phyloP scores from a whole-genome alignment of 176 grass and related monocot species.

The Microstegium vimineum region DNA sequence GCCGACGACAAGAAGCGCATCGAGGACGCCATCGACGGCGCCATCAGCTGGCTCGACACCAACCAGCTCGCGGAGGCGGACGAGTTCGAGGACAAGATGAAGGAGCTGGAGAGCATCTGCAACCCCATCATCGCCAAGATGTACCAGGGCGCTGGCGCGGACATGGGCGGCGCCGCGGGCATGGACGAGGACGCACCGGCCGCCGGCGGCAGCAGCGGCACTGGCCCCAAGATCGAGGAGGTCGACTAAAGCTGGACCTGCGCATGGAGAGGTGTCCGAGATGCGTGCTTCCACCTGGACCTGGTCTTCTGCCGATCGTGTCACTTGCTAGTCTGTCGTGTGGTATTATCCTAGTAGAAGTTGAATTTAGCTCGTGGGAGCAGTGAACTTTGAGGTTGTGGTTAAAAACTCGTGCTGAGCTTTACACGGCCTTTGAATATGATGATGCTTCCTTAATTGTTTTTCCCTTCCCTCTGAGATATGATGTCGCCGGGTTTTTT shows the following conservation, averaged over 20 bases:
- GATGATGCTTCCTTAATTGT: neutral
- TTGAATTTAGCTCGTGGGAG: too few species aligned
- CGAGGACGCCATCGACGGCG: slow-evolving; percentile 37
- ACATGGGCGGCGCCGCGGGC: slow-evolving; percentile 27
- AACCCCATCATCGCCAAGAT: slow-evolving; percentile 63
- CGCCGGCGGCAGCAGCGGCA: slow-evolving; percentile 1
- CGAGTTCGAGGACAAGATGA: slow-evolving; percentile 59
- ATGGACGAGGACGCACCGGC: slow-evolving; percentile 45
- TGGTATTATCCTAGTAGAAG: neutral
- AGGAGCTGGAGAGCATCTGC: slow-evolving; percentile 60
- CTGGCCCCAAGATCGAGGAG: slow-evolving; percentile 59
- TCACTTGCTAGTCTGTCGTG: neutral
- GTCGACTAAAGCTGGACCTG: slow-evolving; percentile 30
- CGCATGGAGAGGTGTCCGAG: neutral
- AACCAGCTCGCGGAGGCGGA: slow-evolving; percentile 51
- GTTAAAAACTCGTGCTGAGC: neutral
- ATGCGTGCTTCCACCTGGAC: too few species aligned
- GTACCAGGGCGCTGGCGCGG: slow-evolving; percentile 42
- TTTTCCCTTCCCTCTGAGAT: too few species aligned
- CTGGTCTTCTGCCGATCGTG: neutral
- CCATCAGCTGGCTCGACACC: slow-evolving; percentile 48
- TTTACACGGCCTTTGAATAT: neutral
- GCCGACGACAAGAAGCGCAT: slow-evolving; percentile 50
- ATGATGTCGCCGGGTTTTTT: too few species aligned
- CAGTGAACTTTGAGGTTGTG: neutral